Evolutionary conservation across 768 basidiomycete species (phyloP), one percentile per base, ranked within the genome.

Genomic region (Plicaturopsis crispa): DNA sequence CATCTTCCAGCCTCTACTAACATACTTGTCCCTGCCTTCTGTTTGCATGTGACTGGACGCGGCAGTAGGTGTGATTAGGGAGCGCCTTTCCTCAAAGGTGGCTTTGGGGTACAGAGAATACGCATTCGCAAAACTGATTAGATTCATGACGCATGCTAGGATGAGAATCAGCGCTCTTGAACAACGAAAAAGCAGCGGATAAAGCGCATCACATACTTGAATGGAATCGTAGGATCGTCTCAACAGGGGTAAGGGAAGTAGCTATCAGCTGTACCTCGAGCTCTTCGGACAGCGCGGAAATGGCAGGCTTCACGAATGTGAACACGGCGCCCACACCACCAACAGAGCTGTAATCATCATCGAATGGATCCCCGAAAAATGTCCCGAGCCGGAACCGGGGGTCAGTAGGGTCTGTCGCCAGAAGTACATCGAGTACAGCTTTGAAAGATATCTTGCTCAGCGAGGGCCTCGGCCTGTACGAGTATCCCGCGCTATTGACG

Each of bases 191-290:
- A n/a, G 28, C 8, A 19, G 20, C 31, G 17, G 24, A 33, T 24
- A 32, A 34, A 31, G 17, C 12, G 22, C 6, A 24, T 0, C 8
- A 53, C 65, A 11, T 26, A 67, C 66, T 63, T 1, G 56, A 60
- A 34, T 66, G 65, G 32, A 65, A 67, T 1, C 40, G 39, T 11
- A 66, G 37, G n/a, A 66, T 55, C 7, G 42, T 36, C 4, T 52
- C 48, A 35, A 61, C 43, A 5, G 59, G 46, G 23, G 45, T 42
- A 38, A 43, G 1, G 41, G 19, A 1, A 34, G 61, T 28, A 35
- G 55, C 49, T 19, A 66, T 54, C 31, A 66, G 37, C 35, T 66
- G 63, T 1, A 64, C 37, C 13, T 38, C 52, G 2, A 53, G 35
- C 7, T 22, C 38, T 14, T 39, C 4, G 5, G 36, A 32, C 2